Percentiles rank a stretch among this genome's conserved stretches.
phyloP scores from a whole-genome alignment of 2,329 filamentous ascomycete genomes.

The Penicillium occitanis region DNA sequence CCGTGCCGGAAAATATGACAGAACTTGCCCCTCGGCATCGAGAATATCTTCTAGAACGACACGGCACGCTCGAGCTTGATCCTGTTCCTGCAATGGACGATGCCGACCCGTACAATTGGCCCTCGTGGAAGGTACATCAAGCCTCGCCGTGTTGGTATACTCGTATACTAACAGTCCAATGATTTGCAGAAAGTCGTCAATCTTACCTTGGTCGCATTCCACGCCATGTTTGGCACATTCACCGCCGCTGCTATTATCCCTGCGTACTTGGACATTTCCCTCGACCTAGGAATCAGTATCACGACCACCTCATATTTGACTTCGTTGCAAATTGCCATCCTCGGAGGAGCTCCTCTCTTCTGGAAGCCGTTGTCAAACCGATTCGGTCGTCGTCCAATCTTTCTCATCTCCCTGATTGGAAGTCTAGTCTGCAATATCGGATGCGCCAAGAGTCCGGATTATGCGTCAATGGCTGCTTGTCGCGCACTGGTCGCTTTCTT shows the following conservation, averaged over 20 bases:
- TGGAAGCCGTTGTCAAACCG: conserved; percentile 58
- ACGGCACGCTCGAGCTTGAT: conserved; percentile 57
- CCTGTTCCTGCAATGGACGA: conserved; percentile 53
- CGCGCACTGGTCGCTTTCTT: conserved; percentile 57
- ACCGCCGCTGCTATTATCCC: conserved; percentile 56
- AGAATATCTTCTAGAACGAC: conserved; percentile 53
- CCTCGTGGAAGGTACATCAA: conserved; percentile 48
- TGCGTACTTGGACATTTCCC: conserved; percentile 55
- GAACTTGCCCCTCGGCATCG: conserved; percentile 27
- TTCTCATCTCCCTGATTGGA: conserved; percentile 52
- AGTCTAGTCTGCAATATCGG: conserved; percentile 55
- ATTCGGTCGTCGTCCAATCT: conserved; percentile 57
- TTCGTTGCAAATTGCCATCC: conserved; percentile 56
- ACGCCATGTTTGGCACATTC: conserved; percentile 59
- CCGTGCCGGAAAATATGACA: neutral
- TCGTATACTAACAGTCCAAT: neutral
- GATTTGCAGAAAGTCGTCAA: conserved; percentile 51
- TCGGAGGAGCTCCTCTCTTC: conserved; percentile 56
- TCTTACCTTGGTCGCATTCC: conserved; percentile 56
- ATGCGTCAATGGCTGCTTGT: conserved; percentile 52
- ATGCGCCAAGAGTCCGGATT: conserved; percentile 52
- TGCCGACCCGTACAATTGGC: conserved; percentile 59
- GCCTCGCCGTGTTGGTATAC: conserved; percentile 26
- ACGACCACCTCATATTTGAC: conserved; percentile 56
- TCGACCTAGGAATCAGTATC: conserved; percentile 51